Base-by-base conservation (phyloP, 306 rosid genomes). In the Cicer arietinum region DNA sequence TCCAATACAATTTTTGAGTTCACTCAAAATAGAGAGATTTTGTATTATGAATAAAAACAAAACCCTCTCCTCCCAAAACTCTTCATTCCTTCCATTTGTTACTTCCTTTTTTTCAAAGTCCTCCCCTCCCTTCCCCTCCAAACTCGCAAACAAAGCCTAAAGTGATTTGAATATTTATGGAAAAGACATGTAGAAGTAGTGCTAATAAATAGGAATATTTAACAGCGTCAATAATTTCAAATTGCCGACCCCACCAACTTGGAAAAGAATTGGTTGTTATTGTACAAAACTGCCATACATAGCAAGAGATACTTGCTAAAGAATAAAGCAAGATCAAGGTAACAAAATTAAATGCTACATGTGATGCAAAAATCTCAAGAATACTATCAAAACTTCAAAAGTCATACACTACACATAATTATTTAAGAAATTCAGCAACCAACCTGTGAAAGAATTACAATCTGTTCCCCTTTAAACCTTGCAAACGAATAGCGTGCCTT, bases 361-460 rank as follows among this genome's bases (percentile, higher is more conserved):
- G 64, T 6, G 58, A 73, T 67, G 51, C 51, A 7, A 68, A 44
- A 61, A 53, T 66, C 60, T 45, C 61, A 47, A 66, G 65, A 46
- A 62, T 60, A 39, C 45, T 56, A 56, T 10, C 67, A 82, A 79
- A 30, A 30, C 37, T 30, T 30, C 37, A 30, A 30, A 30, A 3
- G 37, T 30, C 37, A 4, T 30, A 20, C 48, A 67, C 72, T 41
- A 53, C 60, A 71, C 51, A 73, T 43, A 58, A 61, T 47, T 57
- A 71, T 74, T 17, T 6, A 81, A 77, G 72, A 78, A 74, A 63
- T 51, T 16, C 56, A n/a, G 88, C 63, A 63, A 66, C 87, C 73
- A 71, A 94, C 99, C 97, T 90, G 99, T 20, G 96, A 94, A 65
- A 94, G 81, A 78, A 91, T 90, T 69, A 94, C 99, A 45, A 94